phyloP scores from a whole-genome alignment of 495 filamentous ascomycete genomes.

The Trypethelium eluteriae region DNA sequence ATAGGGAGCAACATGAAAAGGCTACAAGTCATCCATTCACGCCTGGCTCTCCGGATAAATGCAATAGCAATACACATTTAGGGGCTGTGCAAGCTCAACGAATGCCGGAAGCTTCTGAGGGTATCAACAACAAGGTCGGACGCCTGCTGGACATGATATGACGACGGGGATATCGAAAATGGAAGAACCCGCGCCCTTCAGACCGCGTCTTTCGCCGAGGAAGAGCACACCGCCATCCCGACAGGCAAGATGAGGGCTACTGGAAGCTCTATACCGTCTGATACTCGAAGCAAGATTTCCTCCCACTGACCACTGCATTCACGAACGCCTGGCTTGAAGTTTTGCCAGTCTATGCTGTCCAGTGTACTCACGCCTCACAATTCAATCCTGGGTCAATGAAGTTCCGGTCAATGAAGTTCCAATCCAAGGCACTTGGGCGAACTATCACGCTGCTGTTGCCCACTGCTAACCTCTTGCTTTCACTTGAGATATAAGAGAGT shows the following conservation, averaged over 20 bases:
- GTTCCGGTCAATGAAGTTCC: neutral
- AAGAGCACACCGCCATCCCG: neutral
- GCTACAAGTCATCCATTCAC: neutral
- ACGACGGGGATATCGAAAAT: neutral
- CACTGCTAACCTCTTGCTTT: neutral
- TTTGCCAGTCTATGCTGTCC: neutral
- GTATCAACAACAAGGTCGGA: neutral
- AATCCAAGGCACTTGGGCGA: constrained; percentile 5
- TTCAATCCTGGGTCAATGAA: too few species aligned
- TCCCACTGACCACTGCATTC: neutral
- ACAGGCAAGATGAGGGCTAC: neutral
- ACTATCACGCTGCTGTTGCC: constrained; percentile 1
- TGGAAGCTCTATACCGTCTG: neutral
- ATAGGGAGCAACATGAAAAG: neutral
- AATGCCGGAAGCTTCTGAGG: neutral
- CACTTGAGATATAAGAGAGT: neutral
- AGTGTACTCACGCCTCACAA: neutral
- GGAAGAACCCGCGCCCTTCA: neutral
- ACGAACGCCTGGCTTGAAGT: neutral
- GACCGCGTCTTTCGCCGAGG: neutral
- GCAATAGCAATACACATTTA: neutral
- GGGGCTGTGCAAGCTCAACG: constrained; percentile 3
- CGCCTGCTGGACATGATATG: neutral
- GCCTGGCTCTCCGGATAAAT: neutral
- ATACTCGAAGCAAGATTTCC: neutral